Percentiles rank a stretch among this genome's conserved stretches.
Conservation (phyloP, 1,284 basidiomycete genomes). For the Ganoderma leucocontextum region DNA sequence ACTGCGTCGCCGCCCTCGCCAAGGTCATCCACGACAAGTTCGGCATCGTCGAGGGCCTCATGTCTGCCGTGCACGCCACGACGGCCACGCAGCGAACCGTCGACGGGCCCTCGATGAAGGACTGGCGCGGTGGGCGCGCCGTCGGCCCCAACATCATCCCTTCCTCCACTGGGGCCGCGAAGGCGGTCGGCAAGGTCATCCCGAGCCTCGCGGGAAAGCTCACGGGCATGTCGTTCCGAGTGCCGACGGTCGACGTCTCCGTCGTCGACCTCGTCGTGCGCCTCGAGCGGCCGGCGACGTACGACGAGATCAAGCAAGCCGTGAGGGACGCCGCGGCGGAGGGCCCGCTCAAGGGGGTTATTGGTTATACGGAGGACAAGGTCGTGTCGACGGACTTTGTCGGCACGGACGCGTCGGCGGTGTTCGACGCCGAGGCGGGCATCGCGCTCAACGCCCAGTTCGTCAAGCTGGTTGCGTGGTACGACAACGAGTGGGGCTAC, state of each 20-base stretch:
- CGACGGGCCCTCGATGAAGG: constrained; percentile 94
- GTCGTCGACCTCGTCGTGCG: constrained; percentile 98
- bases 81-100: constrained; percentile 99
- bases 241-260: constrained; percentile 96
- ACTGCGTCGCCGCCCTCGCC: constrained; percentile 98
- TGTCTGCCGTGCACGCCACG: constrained; percentile 98
- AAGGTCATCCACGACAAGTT: constrained; percentile 99
- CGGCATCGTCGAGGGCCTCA: constrained; percentile 94
- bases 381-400: constrained; percentile 97
- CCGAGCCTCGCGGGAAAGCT: constrained; percentile 97
- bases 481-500: constrained; percentile 98
- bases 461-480: constrained; percentile 96
- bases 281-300: constrained; percentile 86
- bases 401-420: constrained; percentile 80
- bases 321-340: constrained; percentile 83
- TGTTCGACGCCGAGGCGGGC: constrained; percentile 94
- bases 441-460: constrained; percentile 95
- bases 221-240: constrained; percentile 96
- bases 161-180: constrained; percentile 98
- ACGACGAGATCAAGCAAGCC: constrained; percentile 92
- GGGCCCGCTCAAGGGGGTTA: constrained; percentile 79
- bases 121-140: constrained; percentile 97
- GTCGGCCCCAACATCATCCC: constrained; percentile 99
- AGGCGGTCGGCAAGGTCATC: constrained; percentile 99
- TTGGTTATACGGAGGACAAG: constrained; percentile 95